Evolutionary conservation across 176 grass and related monocot genomes (phyloP).

Genomic region (Hsuehochloa calcarea): DNA sequence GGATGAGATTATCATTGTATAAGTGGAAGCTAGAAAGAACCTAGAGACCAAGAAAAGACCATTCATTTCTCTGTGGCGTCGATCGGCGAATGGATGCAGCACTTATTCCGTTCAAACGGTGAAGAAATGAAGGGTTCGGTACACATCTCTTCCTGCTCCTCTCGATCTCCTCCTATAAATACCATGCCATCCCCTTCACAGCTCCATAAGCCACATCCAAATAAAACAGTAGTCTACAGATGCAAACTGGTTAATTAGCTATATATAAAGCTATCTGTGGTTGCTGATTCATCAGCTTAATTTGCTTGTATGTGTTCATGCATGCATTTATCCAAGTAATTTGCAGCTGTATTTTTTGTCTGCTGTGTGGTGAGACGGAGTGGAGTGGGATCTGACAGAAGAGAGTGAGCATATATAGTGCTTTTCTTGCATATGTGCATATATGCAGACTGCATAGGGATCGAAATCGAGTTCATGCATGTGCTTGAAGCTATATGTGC

Average conservation of each 20-base stretch:
- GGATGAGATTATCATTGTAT: not conserved
- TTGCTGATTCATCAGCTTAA: not conserved
- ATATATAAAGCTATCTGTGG: not conserved
- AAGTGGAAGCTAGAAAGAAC: not conserved
- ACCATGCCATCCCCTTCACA: constrained; percentile 30
- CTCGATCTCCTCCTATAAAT: constrained; percentile 37
- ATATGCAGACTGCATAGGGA: not conserved
- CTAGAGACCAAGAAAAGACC: not conserved
- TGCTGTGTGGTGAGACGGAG: not conserved
- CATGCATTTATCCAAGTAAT: not conserved
- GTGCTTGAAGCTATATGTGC: constrained; percentile 42
- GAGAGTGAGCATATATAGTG: constrained; percentile 55
- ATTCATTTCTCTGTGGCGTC: not conserved
- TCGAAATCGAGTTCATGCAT: constrained; percentile 4
- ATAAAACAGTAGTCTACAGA: constrained; percentile 36
- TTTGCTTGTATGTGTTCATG: not conserved
- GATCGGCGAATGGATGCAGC: not conserved
- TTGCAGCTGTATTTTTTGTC: not conserved
- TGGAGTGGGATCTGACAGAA: constrained; percentile 14
- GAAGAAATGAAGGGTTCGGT: not conserved
- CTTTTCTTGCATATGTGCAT: constrained; percentile 39
- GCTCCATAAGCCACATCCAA: constrained; percentile 32
- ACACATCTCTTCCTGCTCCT: not conserved
- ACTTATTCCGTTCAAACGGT: constrained; percentile 25
- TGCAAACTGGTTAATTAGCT: not conserved